These are phyloP conservation scores for Pisolithus sp. DNA, from an alignment of 768 basidiomycete genomes.

Conservation along the genomic window DNA sequence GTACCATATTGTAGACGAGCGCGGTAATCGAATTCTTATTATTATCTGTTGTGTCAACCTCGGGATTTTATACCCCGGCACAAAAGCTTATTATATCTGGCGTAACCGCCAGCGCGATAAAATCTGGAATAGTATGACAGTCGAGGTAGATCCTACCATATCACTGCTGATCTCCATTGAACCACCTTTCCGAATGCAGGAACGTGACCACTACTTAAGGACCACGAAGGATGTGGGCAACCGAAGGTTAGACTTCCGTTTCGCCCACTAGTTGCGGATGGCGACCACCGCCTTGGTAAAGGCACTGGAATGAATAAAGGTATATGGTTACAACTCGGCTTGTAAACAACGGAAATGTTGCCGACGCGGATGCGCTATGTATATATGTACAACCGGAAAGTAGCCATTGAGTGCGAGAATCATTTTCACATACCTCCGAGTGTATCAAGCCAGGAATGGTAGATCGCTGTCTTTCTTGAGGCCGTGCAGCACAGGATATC, in stretches of 20 bases:
- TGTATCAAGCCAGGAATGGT: too few species aligned
- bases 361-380: too few species aligned
- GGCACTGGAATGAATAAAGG: too few species aligned
- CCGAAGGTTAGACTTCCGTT: conserved; percentile 52
- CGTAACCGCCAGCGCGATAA: conserved; percentile 47
- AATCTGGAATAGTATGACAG: conserved; percentile 53
- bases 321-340: too few species aligned
- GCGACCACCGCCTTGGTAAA: too few species aligned
- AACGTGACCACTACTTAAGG: conserved; percentile 49
- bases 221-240: conserved; percentile 60
- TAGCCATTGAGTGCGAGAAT: too few species aligned
- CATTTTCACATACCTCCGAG: too few species aligned
- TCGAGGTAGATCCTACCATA: conserved; percentile 25
- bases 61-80: conserved; percentile 45
- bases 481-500: too few species aligned
- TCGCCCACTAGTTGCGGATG: conserved; percentile 37
- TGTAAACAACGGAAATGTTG: too few species aligned
- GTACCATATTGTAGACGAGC: conserved; percentile 34
- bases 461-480: too few species aligned
- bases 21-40: conserved; percentile 54
- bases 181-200: conserved; percentile 23
- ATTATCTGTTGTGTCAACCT: conserved; percentile 45
- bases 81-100: conserved; percentile 53
- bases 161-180: neutral
- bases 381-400: too few species aligned